Evolutionary conservation across 2,329 filamentous ascomycete species (phyloP).

Genomic region (Colletotrichum orbiculare): DNA sequence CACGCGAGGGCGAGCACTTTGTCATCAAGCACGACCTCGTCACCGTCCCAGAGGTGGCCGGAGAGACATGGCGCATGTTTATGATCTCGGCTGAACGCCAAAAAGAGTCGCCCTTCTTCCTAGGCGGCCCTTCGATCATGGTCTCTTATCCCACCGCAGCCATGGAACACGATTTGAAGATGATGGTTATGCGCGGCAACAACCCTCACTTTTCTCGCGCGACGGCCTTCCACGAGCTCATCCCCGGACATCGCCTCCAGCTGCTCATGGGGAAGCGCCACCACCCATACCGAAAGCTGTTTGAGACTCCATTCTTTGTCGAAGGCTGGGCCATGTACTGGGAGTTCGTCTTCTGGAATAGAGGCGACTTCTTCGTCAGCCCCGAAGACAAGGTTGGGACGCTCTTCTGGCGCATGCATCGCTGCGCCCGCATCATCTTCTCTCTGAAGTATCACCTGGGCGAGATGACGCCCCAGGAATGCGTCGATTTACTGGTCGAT

Average conservation of each 20-base stretch:
- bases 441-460: slow-evolving; percentile 69
- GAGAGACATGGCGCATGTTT: slow-evolving; percentile 64
- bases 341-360: slow-evolving; percentile 68
- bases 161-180: slow-evolving; percentile 65
- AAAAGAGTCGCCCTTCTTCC: slow-evolving; percentile 68
- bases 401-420: slow-evolving; percentile 72
- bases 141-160: slow-evolving; percentile 66
- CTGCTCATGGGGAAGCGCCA: slow-evolving; percentile 58
- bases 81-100: slow-evolving; percentile 67
- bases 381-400: slow-evolving; percentile 66
- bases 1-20: slow-evolving; percentile 62
- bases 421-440: slow-evolving; percentile 69
- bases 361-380: slow-evolving; percentile 60
- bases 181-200: slow-evolving; percentile 71
- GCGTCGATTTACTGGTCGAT: slow-evolving; percentile 66
- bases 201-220: slow-evolving; percentile 67
- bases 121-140: slow-evolving; percentile 64
- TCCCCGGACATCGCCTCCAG: slow-evolving; percentile 68
- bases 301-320: slow-evolving; percentile 68
- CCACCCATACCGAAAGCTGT: slow-evolving; percentile 61
- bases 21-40: slow-evolving; percentile 65
- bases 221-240: slow-evolving; percentile 71
- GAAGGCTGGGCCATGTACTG: slow-evolving; percentile 73
- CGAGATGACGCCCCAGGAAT: slow-evolving; percentile 62
- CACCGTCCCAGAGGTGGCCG: slow-evolving; percentile 64